A percentile compares a stretch with the other conserved stretches of the same genome.
phyloP scores from a whole-genome alignment of 2,329 filamentous ascomycete species.

The Dissoconium aciculare region DNA sequence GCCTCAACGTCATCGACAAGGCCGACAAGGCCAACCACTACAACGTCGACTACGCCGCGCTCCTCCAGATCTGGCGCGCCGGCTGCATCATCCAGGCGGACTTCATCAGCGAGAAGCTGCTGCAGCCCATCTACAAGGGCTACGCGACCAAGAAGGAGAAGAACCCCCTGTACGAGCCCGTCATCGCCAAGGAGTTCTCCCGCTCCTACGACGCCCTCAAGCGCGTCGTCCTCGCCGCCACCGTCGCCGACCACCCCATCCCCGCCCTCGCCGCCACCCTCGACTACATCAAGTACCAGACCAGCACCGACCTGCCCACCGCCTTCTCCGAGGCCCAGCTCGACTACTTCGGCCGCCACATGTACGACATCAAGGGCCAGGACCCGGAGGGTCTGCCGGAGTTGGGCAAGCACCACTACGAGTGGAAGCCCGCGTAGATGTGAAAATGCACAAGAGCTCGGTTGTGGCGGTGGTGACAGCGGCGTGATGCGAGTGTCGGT shows the following conservation, averaged over 20 bases:
- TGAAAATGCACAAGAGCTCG: too few species aligned
- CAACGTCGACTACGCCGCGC: constrained; percentile 38
- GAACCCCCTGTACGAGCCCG: constrained; percentile 34
- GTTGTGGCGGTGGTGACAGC: too few species aligned
- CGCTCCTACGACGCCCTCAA: constrained; percentile 39
- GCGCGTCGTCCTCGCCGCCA: constrained; percentile 38
- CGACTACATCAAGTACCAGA: constrained; percentile 53
- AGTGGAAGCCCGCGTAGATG: constrained; percentile 39
- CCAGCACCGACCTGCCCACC: constrained; percentile 46
- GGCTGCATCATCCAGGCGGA: constrained; percentile 60
- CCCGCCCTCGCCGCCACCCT: constrained; percentile 47
- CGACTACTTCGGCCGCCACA: constrained; percentile 55
- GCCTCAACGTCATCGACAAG: constrained; percentile 47
- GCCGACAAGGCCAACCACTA: constrained; percentile 45
- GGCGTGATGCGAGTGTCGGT: too few species aligned
- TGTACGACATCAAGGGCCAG: constrained; percentile 46
- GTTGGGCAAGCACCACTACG: constrained; percentile 47
- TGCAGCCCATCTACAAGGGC: constrained; percentile 33
- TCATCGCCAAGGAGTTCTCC: constrained; percentile 40
- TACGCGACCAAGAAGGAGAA: constrained; percentile 24
- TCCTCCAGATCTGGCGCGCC: constrained; percentile 50
- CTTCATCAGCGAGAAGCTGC: constrained; percentile 42
- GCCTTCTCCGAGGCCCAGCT: constrained; percentile 57
- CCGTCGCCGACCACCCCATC: constrained; percentile 44
- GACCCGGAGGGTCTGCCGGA: constrained; percentile 34